These are phyloP conservation scores for Venturia nashicola DNA, from an alignment of 2,329 filamentous ascomycete genomes.

Conservation along the genomic window DNA sequence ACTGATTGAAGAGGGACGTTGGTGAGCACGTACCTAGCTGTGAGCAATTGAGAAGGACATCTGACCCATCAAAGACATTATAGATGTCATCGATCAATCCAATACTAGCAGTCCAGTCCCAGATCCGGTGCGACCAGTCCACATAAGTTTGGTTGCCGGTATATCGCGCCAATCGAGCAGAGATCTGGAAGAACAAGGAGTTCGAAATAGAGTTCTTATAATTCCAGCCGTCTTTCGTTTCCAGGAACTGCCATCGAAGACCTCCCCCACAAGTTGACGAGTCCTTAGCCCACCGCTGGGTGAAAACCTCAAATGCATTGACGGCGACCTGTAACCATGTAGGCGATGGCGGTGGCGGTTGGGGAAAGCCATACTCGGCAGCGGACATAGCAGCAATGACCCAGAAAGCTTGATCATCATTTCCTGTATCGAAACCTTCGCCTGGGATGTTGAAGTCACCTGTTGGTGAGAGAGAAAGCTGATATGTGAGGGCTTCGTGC, in stretches of 20 bases:
- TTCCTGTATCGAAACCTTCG: constrained; percentile 37
- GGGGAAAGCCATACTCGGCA: constrained; percentile 37
- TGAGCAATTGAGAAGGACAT: constrained; percentile 29
- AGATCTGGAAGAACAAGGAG: constrained; percentile 38
- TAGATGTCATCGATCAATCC: constrained; percentile 38
- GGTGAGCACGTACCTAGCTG: constrained; percentile 16
- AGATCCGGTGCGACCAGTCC: constrained; percentile 45
- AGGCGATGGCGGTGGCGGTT: constrained; percentile 19
- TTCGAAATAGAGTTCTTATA: constrained; percentile 36
- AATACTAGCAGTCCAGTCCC: constrained; percentile 27
- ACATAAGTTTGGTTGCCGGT: constrained; percentile 40
- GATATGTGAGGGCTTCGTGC: constrained; percentile 30
- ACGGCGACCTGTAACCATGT: constrained; percentile 17
- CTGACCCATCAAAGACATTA: constrained; percentile 33
- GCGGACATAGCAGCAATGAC: constrained; percentile 44
- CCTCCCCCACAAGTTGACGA: constrained; percentile 23
- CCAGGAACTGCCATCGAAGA: constrained; percentile 27
- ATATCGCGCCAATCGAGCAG: constrained; percentile 24
- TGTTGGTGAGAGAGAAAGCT: constrained; percentile 26
- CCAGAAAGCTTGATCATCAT: constrained; percentile 49
- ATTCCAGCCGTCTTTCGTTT: constrained; percentile 34
- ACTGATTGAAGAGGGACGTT: constrained; percentile 11
- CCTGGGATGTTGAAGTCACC: constrained; percentile 29
- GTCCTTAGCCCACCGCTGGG: constrained; percentile 22
- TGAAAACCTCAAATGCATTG: constrained; percentile 27